Evolutionary conservation across 495 filamentous ascomycete genomes (phyloP), one percentile per base, ranked within the genome.

Genomic region (Jackrogersella minutella): DNA sequence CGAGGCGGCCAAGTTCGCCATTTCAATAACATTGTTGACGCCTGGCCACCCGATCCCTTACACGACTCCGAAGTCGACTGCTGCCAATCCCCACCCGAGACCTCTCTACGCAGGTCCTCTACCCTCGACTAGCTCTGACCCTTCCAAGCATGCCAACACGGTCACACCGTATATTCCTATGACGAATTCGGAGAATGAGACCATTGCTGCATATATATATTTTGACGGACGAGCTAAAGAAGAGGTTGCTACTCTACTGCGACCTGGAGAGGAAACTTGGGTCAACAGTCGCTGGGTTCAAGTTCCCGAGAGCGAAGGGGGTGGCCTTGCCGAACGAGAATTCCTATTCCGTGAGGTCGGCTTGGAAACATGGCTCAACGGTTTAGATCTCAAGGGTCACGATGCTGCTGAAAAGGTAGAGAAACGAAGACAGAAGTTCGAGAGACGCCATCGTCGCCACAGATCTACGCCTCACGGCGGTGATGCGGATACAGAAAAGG

Each of bases 231-330:
- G 96, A 47, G 84, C 87, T 26, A 98, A 99, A 77, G 95, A 99
- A 70, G 95, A 99, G 75, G 96, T 98, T 13, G 95, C 95, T 56
- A 99, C 95, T 30, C 79, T 99, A 39, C 82, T 99, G 31, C 85
- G 95, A 55, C 87, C 93, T 16, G 96, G 96, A 39, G 95, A 97
- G 66, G 95, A 99, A 77, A 99, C 95, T 0, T 99, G 95, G 95
- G 96, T 99, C 21, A 97, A 97, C 68, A 97, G 93, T 8, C 82
- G 95, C 73, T 99, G 95, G 95, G 95, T 99, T 61, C 92, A 94
- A 71, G 87, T 99, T 3, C 92, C 93, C 1, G 87, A 91, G 9
- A 90, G 90, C 1, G 94, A 98, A 78, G 93, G 93, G 19, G 93
- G 93, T 21, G 93, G 93, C 11, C 87, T 99, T 26, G 95, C 95